Evolutionary conservation across 371 early-diverging fungal species (phyloP).

Genomic region (Coemansia sp.): DNA sequence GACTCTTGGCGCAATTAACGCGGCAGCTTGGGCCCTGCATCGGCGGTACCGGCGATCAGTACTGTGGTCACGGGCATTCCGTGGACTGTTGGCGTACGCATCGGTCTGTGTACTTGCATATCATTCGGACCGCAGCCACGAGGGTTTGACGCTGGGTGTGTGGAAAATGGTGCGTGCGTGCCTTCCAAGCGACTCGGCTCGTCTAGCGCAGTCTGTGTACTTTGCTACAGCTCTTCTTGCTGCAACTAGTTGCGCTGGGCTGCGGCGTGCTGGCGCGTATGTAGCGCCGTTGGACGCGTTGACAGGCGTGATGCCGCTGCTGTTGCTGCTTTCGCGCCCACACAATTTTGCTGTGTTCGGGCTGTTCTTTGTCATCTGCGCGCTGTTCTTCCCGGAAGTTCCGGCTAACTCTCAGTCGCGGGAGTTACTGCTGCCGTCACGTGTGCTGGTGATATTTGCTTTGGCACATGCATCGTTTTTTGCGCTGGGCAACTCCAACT

Average conservation of each 20-base stretch:
- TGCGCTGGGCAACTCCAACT: conserved; percentile 72
- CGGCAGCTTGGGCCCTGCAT: conserved; percentile 14
- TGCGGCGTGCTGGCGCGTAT: conserved; percentile 11
- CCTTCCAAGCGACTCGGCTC: conserved; percentile 19
- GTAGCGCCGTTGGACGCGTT: conserved; percentile 37
- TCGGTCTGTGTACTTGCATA: conserved; percentile 26
- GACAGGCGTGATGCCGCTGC: conserved; percentile 50
- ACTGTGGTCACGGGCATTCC: conserved; percentile 18
- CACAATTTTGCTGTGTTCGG: conserved; percentile 63
- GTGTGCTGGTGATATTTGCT: conserved; percentile 32
- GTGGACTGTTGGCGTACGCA: conserved; percentile 15
- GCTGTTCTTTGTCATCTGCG: conserved; percentile 51
- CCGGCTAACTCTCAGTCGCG: not conserved
- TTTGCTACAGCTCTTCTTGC: not conserved
- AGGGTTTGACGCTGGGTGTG: conserved; percentile 22
- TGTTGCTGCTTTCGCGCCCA: conserved; percentile 61
- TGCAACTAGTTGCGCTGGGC: conserved; percentile 1
- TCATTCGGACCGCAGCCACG: conserved; percentile 36
- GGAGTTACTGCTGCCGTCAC: conserved; percentile 31
- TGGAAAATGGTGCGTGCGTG: conserved; percentile 9
- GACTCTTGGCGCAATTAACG: conserved; percentile 6
- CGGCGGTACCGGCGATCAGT: conserved; percentile 11
- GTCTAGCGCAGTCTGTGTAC: conserved; percentile 25
- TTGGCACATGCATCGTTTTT: conserved; percentile 64
- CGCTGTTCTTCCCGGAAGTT: conserved; percentile 54